Conservation (phyloP, 352 stramenopile genomes). For the Elongisporangium senticosum region DNA sequence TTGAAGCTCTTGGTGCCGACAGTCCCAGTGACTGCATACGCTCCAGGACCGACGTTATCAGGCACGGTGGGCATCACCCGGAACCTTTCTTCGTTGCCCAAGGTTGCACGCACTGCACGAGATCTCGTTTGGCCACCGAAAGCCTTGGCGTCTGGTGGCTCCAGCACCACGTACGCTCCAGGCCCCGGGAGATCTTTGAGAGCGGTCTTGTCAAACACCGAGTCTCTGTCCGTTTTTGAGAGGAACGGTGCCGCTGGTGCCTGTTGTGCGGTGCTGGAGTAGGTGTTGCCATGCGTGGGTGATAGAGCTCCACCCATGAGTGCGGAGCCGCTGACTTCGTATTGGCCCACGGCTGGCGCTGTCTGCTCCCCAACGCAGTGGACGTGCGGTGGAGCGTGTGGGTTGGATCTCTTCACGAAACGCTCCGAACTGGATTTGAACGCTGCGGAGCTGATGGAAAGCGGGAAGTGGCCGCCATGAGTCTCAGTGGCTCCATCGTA, state of each 20-base stretch:
- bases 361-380: conserved; percentile 41
- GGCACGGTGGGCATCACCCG: conserved; percentile 45
- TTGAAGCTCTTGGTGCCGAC: conserved; percentile 69
- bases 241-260: conserved; percentile 21
- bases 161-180: conserved; percentile 29
- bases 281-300: not conserved
- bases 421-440: conserved; percentile 57
- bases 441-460: conserved; percentile 35
- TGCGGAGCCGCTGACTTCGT: conserved; percentile 20
- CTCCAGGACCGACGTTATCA: conserved; percentile 33
- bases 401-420: conserved; percentile 34
- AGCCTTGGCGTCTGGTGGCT: conserved; percentile 2
- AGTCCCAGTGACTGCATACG: conserved; percentile 47
- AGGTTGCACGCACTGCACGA: conserved; percentile 29
- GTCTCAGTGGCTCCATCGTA: conserved; percentile 28
- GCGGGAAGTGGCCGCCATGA: conserved; percentile 26
- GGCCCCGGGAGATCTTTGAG: conserved; percentile 39
- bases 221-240: conserved; percentile 28
- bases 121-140: conserved; percentile 20
- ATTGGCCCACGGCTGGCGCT: conserved; percentile 42
- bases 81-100: conserved; percentile 49
- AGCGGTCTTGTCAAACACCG: conserved; percentile 37
- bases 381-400: conserved; percentile 43
- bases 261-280: not conserved
- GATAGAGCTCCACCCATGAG: not conserved